Base-by-base conservation (phyloP, 768 basidiomycete genomes). In the Trametes cinnabarina region DNA sequence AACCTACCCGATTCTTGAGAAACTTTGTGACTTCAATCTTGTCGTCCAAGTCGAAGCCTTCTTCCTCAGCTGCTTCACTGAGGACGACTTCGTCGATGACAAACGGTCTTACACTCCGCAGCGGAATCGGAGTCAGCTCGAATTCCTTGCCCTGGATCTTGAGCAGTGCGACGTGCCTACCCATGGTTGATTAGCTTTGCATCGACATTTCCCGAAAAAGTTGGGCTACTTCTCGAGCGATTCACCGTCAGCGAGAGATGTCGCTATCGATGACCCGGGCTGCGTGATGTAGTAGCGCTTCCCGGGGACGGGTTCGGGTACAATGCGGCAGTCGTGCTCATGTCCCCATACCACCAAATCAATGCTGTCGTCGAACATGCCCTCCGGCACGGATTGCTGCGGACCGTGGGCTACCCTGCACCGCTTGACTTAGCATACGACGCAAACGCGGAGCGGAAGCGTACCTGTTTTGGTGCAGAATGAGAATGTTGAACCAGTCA, bases 311-410 rank as follows among this genome's bases (percentile, higher is more conserved):
- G 85, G 81, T 66, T 97, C 93, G 0, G 97, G 96, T 2, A 85
- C 77, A 52, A 96, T 90, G 28, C 95, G 84, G 67, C 96, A 98
- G 71, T 98, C 97, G 69, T 99, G 97, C 71, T 99, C 97, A 70
- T 99, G 97, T 7, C 97, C 97, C 97, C 97, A 99, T 2, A 99
- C 79, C 7, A 99, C 92, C 15, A 99, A 80, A 65, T 98, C 86
- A 34, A 98, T 80, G 65, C 86, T 89, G 68, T 99, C 93, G 68
- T 98, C 96, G 64, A 99, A 99, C 85, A 98, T 90, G 59, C 90
- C 90, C 67, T 98, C 97, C 8, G 96, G 94, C 0, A 98, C 95
- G 12, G 82, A 93, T 64, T 94, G 90, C 69, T 98, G 93, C 17
- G 94, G 93, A 1, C 93, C 94, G 69, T 94, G 97, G 65, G 92